Percentiles rank a stretch among this genome's conserved stretches.
Evolutionary conservation across 306 rosid species (phyloP).

Genomic region (Sicyos edulis): DNA sequence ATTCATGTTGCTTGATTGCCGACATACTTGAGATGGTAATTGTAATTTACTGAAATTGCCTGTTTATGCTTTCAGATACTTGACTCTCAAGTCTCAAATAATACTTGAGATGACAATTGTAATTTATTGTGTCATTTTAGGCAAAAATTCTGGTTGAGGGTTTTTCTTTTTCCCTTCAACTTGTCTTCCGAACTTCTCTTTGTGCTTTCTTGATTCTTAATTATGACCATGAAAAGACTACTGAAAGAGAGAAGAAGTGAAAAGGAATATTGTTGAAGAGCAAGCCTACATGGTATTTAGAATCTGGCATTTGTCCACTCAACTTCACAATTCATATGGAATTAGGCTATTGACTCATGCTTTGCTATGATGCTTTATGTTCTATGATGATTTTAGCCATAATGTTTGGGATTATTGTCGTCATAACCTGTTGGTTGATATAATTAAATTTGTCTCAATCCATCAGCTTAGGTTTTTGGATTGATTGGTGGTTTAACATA

Average conservation of each 20-base stretch:
- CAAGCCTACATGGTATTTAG: not conserved
- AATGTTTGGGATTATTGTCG: not conserved
- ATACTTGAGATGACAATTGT: too few relatives aligned
- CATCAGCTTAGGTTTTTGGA: too few relatives aligned
- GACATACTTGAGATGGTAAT: slow-evolving; percentile 71
- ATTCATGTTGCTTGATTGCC: slow-evolving; percentile 58
- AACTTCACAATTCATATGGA: not conserved
- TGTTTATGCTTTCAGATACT: not conserved
- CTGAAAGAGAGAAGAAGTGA: not conserved
- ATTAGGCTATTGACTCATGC: not conserved
- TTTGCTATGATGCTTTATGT: not conserved
- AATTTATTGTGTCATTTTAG: not conserved
- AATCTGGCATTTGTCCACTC: not conserved
- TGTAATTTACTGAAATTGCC: not conserved
- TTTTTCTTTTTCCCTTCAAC: not conserved
- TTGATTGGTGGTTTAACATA: too few relatives aligned
- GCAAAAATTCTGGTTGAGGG: not conserved
- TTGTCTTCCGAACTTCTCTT: not conserved
- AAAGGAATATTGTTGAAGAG: not conserved
- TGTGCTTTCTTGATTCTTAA: not conserved
- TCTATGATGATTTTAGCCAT: too few relatives aligned
- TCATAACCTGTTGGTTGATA: too few relatives aligned
- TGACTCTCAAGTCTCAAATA: not conserved
- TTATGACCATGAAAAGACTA: not conserved
- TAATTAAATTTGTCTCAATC: too few relatives aligned